Evolutionary conservation across 345 rosid genomes (phyloP).

Genomic region (Ceriops zippeliana): DNA sequence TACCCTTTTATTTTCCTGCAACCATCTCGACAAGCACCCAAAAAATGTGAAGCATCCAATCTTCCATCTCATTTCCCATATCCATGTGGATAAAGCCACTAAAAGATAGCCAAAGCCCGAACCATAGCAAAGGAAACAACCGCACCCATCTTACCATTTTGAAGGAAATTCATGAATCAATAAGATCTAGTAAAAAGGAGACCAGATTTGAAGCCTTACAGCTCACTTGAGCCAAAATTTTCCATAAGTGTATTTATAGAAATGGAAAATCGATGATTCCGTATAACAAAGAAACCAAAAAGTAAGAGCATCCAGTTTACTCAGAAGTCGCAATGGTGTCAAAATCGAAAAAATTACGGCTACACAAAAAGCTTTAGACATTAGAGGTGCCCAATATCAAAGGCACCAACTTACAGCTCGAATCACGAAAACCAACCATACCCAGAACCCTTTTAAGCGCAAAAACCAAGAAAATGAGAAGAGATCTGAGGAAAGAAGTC

Average conservation of each 20-base stretch:
- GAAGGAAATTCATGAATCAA: background rate
- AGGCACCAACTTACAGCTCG: slow-evolving; percentile 12
- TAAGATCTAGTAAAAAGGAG: slow-evolving; percentile 20
- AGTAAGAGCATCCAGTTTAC: background rate
- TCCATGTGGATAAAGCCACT: background rate
- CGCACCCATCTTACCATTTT: slow-evolving; percentile 1
- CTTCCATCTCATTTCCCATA: slow-evolving; percentile 7
- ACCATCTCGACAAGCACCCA: background rate
- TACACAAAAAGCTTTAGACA: background rate
- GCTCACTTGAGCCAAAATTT: slow-evolving; percentile 4
- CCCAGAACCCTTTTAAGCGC: slow-evolving; percentile 21
- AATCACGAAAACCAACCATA: slow-evolving; percentile 24
- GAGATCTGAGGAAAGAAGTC: slow-evolving; percentile 36
- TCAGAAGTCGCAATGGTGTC: background rate
- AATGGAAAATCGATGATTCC: slow-evolving; percentile 15
- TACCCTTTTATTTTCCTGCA: background rate
- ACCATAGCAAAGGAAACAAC: slow-evolving; percentile 3
- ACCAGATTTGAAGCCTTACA: background rate
- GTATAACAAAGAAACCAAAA: background rate
- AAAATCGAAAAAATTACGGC: background rate
- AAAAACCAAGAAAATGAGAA: slow-evolving; percentile 23
- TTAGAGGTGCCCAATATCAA: background rate
- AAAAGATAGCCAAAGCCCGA: background rate
- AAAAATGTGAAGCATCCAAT: background rate
- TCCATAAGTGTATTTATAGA: background rate